A percentile compares a stretch with the other conserved stretches of the same genome.
phyloP scores from a whole-genome alignment of 2,329 filamentous ascomycete genomes.

The Pyricularia pennisetigena region DNA sequence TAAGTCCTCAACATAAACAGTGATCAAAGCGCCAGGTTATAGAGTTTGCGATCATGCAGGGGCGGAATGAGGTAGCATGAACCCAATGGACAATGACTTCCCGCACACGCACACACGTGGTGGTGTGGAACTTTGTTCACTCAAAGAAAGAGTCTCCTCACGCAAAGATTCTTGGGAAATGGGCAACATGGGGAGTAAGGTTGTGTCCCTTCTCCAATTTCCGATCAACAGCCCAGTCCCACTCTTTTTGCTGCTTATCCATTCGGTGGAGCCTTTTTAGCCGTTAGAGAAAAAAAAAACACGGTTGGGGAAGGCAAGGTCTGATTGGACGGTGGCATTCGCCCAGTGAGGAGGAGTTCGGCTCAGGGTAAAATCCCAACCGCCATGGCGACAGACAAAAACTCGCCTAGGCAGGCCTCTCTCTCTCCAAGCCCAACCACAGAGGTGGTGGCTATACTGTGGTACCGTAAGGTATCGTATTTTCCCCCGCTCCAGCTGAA shows the following conservation, averaged over 20 bases:
- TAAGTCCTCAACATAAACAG: not conserved
- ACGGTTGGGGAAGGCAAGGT: not conserved
- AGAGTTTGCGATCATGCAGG: not conserved
- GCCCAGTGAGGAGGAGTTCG: not conserved
- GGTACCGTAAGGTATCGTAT: not conserved
- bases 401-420: not conserved
- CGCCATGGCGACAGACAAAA: not conserved
- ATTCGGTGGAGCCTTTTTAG: not conserved
- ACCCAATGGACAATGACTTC: not conserved
- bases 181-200: not conserved
- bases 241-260: not conserved
- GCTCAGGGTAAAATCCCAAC: constrained; percentile 1
- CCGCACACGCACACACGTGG: not conserved
- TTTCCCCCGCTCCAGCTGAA: not conserved
- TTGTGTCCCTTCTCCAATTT: not conserved
- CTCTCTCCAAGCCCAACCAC: not conserved
- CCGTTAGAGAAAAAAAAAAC: not conserved
- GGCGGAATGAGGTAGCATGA: not conserved
- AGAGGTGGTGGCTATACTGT: not conserved
- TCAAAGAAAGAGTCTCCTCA: not conserved
- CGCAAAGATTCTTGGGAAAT: not conserved
- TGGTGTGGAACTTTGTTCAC: not conserved
- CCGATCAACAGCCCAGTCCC: not conserved
- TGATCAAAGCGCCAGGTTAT: not conserved
- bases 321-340: not conserved